Conservation (phyloP, 768 basidiomycete species). For the Pleurotus pulmonarius region DNA sequence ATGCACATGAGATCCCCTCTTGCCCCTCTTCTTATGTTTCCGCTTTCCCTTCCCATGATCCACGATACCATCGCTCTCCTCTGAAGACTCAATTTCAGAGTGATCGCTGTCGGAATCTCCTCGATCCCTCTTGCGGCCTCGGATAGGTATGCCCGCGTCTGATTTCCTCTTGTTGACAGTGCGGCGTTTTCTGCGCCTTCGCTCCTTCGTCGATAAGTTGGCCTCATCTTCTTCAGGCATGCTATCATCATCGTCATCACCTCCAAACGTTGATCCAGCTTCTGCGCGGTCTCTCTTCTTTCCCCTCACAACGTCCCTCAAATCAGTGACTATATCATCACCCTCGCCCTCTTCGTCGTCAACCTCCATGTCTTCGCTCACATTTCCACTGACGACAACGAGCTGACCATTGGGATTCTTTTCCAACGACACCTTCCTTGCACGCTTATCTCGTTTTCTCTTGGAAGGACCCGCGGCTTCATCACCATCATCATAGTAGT, state of each 20-base stretch:
- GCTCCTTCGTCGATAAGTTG: conserved; percentile 36
- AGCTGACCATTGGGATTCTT: conserved; percentile 1
- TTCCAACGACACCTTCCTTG: conserved; percentile 32
- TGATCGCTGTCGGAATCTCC: conserved; percentile 43
- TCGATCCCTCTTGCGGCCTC: conserved; percentile 68
- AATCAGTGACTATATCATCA: conserved; percentile 37
- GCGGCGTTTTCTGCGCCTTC: conserved; percentile 54
- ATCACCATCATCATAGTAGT: conserved; percentile 34
- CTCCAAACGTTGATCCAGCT: conserved; percentile 68
- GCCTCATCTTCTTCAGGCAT: conserved; percentile 33
- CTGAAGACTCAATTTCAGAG: conserved; percentile 14
- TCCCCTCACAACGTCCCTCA: conserved; percentile 41
- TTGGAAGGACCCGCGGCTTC: conserved; percentile 30
- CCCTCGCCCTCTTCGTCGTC: conserved; percentile 35
- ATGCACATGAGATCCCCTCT: conserved; percentile 9
- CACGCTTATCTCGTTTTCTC: conserved; percentile 47
- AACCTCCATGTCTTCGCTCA: conserved; percentile 41
- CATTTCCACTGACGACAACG: neutral
- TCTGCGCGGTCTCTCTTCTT: conserved; percentile 77
- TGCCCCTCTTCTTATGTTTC: conserved; percentile 24
- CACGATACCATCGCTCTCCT: conserved; percentile 16
- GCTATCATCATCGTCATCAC: conserved; percentile 51
- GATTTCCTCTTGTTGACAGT: conserved; percentile 50
- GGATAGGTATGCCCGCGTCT: conserved; percentile 30
- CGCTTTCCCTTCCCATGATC: conserved; percentile 55